Evolutionary conservation across 164 flowering plant genomes (phyloP).

Genomic region (Akebia trifoliata): DNA sequence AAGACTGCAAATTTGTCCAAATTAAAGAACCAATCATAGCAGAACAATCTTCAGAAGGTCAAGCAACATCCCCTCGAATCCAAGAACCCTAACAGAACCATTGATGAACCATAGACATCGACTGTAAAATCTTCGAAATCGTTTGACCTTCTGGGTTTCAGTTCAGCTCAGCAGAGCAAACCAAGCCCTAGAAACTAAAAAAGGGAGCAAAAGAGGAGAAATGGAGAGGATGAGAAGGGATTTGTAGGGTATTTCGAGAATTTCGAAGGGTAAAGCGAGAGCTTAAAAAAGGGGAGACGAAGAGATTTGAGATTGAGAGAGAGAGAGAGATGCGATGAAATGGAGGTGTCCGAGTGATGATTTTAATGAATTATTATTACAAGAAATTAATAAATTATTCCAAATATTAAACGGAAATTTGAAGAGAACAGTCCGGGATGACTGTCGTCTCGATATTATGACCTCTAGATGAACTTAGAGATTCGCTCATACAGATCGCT

Average conservation of each 20-base stretch:
- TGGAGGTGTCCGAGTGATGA: constrained; percentile 19
- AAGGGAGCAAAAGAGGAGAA: neutral
- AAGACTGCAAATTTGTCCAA: constrained; percentile 11
- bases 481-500: too few species aligned
- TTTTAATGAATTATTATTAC: constrained; percentile 4
- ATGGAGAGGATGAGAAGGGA: neutral
- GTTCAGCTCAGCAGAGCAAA: neutral
- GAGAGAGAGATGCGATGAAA: constrained; percentile 11
- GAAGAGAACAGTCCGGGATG: neutral
- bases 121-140: neutral
- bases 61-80: neutral
- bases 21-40: constrained; percentile 6
- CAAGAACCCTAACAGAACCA: constrained; percentile 6
- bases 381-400: neutral
- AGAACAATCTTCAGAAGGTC: neutral
- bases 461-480: too few species aligned
- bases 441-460: neutral
- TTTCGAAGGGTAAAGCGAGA: neutral
- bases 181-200: constrained; percentile 19
- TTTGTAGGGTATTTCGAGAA: constrained; percentile 7
- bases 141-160: neutral
- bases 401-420: neutral
- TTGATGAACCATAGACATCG: neutral
- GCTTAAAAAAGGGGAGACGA: neutral
- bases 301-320: constrained; percentile 10